These are phyloP conservation scores for Curvularia spicifera DNA, from an alignment of 2,329 filamentous ascomycete species.

Conservation along the genomic window DNA sequence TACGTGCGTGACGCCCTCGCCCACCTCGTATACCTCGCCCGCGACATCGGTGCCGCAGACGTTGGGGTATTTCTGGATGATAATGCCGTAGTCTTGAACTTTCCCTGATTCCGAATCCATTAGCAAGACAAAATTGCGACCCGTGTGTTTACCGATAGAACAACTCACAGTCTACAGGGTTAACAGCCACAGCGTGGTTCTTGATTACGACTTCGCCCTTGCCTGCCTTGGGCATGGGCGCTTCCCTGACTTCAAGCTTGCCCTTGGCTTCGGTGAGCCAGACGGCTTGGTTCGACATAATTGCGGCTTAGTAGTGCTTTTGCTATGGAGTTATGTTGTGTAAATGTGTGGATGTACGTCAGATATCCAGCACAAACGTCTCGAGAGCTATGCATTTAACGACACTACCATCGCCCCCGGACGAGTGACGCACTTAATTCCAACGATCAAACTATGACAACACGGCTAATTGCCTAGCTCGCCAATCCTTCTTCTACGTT, in stretches of 20 bases:
- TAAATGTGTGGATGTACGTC: not conserved
- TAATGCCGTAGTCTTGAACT: conserved; percentile 44
- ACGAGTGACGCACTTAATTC: not conserved
- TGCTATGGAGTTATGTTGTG: not conserved
- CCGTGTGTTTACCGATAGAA: not conserved
- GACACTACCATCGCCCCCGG: not conserved
- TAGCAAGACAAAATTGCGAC: conserved; percentile 4
- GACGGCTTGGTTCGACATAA: conserved; percentile 43
- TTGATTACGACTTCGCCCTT: conserved; percentile 44
- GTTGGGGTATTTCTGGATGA: conserved; percentile 45
- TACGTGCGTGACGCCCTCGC: conserved; percentile 54
- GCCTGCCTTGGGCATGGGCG: conserved; percentile 35
- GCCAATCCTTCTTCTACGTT: not conserved
- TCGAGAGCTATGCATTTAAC: no score
- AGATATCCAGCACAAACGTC: not conserved
- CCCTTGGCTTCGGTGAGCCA: conserved; percentile 41
- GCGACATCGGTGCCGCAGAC: conserved; percentile 54
- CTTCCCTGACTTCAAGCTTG: conserved; percentile 40
- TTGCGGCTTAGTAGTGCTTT: not conserved
- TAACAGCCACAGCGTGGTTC: conserved; percentile 44
- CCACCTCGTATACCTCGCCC: conserved; percentile 56
- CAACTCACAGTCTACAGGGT: conserved; percentile 41
- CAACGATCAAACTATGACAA: not conserved
- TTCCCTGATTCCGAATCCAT: conserved; percentile 30
- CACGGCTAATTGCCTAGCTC: not conserved